Evolutionary conservation across 108 stramenopile species (phyloP).

Genomic region (Skeletonema potamos): DNA sequence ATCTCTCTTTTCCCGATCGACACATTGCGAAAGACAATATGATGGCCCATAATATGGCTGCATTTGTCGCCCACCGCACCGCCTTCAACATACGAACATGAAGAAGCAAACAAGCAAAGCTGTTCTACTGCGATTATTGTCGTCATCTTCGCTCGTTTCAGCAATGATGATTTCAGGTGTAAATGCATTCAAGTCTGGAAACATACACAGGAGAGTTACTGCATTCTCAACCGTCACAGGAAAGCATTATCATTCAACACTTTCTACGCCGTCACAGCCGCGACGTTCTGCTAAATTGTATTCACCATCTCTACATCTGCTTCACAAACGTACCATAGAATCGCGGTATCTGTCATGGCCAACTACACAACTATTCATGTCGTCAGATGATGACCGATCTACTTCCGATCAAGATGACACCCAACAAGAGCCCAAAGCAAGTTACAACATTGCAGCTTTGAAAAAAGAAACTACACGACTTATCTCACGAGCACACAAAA

Average conservation of each 20-base stretch:
- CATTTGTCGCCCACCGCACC: neutral
- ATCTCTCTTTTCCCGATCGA: no score
- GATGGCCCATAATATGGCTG: neutral
- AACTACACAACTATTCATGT: conserved; percentile 17
- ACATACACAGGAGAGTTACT: neutral
- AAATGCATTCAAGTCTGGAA: neutral
- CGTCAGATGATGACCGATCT: conserved; percentile 6
- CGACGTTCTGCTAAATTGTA: neutral
- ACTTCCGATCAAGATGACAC: neutral
- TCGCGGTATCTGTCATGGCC: neutral
- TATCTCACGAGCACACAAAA: conserved; percentile 73
- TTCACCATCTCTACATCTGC: neutral
- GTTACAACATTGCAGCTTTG: conserved; percentile 52
- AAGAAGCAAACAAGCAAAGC: neutral
- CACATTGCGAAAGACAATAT: no score
- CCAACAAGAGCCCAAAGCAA: conserved; percentile 10
- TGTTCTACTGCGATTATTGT: neutral
- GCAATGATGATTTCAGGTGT: neutral
- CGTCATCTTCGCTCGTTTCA: neutral
- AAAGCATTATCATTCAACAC: neutral
- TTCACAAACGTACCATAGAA: neutral
- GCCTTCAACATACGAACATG: neutral
- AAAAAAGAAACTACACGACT: conserved; percentile 73
- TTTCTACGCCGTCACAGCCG: neutral
- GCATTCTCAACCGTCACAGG: conserved; percentile 8